Percentiles rank a stretch among this genome's conserved stretches.
These are phyloP conservation scores for Globisporangium barbulae DNA, from an alignment of 352 stramenopile species.

Conservation along the genomic window DNA sequence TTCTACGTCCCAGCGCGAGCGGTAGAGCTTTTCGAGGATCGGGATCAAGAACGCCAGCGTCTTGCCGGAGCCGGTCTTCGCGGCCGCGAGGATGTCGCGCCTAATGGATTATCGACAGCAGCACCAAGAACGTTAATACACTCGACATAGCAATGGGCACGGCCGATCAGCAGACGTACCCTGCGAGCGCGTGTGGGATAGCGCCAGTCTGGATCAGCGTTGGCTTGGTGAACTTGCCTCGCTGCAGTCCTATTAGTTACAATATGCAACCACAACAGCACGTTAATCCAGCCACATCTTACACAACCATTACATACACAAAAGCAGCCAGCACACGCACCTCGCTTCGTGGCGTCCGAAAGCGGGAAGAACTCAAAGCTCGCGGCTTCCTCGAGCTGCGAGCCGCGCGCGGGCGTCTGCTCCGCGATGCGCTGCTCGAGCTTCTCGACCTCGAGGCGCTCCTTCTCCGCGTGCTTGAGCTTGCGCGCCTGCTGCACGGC, in stretches of 20 bases:
- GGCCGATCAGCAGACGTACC: conserved; percentile 12
- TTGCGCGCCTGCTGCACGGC: conserved; percentile 30
- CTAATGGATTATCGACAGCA: conserved; percentile 10
- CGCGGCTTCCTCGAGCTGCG: conserved; percentile 66
- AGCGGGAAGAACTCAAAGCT: conserved; percentile 86
- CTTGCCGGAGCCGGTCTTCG: conserved; percentile 94
- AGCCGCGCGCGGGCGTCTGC: conserved; percentile 73
- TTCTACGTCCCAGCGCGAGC: conserved; percentile 78
- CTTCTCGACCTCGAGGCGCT: conserved; percentile 63
- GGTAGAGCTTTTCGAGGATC: conserved; percentile 89
- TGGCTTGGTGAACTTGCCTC: conserved; percentile 80
- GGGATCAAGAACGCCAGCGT: conserved; percentile 91
- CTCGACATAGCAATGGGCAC: background rate
- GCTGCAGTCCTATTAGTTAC: conserved; percentile 31
- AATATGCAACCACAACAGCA: conserved; percentile 1
- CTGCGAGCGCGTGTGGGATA: conserved; percentile 85
- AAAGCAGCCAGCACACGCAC: background rate
- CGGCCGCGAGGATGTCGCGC: conserved; percentile 89
- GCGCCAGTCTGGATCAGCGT: conserved; percentile 89
- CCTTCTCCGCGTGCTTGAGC: conserved; percentile 74
- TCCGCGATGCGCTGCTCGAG: conserved; percentile 62
- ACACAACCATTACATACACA: background rate
- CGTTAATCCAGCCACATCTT: background rate
- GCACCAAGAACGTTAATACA: background rate
- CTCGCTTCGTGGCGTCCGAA: conserved; percentile 72